These are phyloP conservation scores for Vigna nakashimae DNA, from an alignment of 306 rosid genomes.

Conservation along the genomic window DNA sequence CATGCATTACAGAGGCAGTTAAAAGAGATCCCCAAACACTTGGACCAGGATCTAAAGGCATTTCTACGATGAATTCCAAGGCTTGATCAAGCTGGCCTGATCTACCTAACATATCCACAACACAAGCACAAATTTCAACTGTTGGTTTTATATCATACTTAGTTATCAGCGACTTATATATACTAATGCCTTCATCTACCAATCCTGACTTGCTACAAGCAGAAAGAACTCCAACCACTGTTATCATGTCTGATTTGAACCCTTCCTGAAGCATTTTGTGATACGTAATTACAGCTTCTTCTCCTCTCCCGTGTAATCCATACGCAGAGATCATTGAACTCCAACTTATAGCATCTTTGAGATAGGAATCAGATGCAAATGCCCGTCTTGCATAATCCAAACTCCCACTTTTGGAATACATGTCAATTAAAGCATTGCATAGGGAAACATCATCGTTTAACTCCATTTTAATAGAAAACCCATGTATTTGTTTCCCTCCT, in stretches of 20 bases:
- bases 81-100: constrained; percentile 74
- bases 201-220: constrained; percentile 80
- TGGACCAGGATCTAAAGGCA: constrained; percentile 70
- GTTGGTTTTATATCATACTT: constrained; percentile 64
- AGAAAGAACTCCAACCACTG: constrained; percentile 77
- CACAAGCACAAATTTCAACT: constrained; percentile 74
- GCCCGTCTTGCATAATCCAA: constrained; percentile 62
- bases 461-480: constrained; percentile 62
- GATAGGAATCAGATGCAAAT: constrained; percentile 59
- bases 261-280: constrained; percentile 62
- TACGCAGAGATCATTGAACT: constrained; percentile 79
- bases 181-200: constrained; percentile 70
- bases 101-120: constrained; percentile 79
- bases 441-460: constrained; percentile 55
- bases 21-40: constrained; percentile 87
- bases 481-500: constrained; percentile 76
- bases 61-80: constrained; percentile 59
- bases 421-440: constrained; percentile 75
- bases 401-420: constrained; percentile 87
- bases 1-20: constrained; percentile 66
- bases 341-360: constrained; percentile 74
- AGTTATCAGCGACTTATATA: constrained; percentile 56
- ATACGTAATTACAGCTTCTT: constrained; percentile 67
- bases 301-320: constrained; percentile 81
- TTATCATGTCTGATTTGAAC: constrained; percentile 69